A percentile compares a stretch with the other conserved stretches of the same genome.
Conservation (phyloP, 805 yeast genomes). For the Candida parachauliodes region DNA sequence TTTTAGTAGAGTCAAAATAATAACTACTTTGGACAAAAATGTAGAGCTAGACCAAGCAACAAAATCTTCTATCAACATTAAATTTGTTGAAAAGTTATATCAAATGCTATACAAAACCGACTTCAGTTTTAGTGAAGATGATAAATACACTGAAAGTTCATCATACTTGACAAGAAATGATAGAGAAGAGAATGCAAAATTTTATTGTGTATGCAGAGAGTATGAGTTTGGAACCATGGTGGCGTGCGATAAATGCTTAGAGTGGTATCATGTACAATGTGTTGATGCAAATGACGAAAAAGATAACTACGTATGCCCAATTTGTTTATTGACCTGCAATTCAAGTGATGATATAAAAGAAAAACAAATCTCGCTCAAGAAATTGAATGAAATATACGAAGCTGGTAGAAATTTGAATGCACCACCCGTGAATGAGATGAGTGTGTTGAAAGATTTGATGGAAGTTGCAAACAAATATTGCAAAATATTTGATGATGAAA, state of each 20-base stretch:
- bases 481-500: conserved; percentile 6
- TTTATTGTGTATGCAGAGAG: conserved; percentile 62
- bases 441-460: conserved; percentile 16
- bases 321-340: conserved; percentile 23
- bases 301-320: conserved; percentile 28
- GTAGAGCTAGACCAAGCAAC: conserved; percentile 15
- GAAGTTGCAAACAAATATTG: conserved; percentile 10
- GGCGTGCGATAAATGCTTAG: conserved; percentile 66
- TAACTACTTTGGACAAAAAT: conserved; percentile 17
- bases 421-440: conserved; percentile 19
- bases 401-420: conserved; percentile 16
- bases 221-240: conserved; percentile 61
- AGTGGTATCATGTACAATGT: conserved; percentile 69
- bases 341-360: conserved; percentile 14
- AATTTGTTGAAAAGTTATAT: conserved; percentile 17
- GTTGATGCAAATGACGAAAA: conserved; percentile 29
- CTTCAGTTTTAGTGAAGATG: conserved; percentile 27
- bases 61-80: conserved; percentile 17
- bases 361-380: conserved; percentile 13
- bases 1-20: conserved; percentile 11
- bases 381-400: conserved; percentile 12
- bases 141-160: conserved; percentile 23
- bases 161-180: conserved; percentile 15
- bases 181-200: conserved; percentile 13
- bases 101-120: conserved; percentile 19